Base-by-base conservation (phyloP, 345 rosid genomes). In the Aquilaria sinensis region DNA sequence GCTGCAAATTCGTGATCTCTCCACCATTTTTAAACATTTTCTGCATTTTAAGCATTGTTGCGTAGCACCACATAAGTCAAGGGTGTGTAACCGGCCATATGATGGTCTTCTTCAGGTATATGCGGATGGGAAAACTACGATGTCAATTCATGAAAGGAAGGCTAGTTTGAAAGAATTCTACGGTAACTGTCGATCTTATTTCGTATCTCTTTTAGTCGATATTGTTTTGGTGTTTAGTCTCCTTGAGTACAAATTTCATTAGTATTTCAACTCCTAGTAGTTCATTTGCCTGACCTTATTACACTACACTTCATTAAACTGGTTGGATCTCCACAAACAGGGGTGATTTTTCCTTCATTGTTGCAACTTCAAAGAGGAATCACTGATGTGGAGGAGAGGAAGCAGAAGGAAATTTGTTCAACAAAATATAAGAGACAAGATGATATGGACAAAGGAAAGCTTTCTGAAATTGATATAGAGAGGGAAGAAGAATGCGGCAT, bases 401-500 rank as follows among this genome's bases (percentile, higher is more conserved):
- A 87, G 51, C 98, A 89, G 52, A 83, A 63, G 62, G 95, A 92
- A 64, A 60, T 85, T 32, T 88, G 86, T 58, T 78, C 75, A 11
- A 60, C 80, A 52, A 82, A 79, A 70, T 92, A 85, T 77, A 74
- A 67, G 57, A 83, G 55, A 65, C 82, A 65, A 61, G 74, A 73
- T 58, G 82, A 52, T 51, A 69, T 67, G 52, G 78, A 86, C 52
- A 85, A 79, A 71, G 98, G 96, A 14, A 89, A 87, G 72, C 62
- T 83, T 50, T 78, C 89, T 1, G 90, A 86, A 70, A 79, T 82
- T 9, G 92, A 89, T 60, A 9, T 83, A n/a, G 98, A 92, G 73
- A 84, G 87, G 60, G 98, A 92, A 67, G 90, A 92, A 73, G 96
- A 89, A 72, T 92, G 98, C n/a, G 92, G 90, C 4, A 92, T 92